Conservation (phyloP, 306 rosid species). For the Pachyrhizus erosus region DNA sequence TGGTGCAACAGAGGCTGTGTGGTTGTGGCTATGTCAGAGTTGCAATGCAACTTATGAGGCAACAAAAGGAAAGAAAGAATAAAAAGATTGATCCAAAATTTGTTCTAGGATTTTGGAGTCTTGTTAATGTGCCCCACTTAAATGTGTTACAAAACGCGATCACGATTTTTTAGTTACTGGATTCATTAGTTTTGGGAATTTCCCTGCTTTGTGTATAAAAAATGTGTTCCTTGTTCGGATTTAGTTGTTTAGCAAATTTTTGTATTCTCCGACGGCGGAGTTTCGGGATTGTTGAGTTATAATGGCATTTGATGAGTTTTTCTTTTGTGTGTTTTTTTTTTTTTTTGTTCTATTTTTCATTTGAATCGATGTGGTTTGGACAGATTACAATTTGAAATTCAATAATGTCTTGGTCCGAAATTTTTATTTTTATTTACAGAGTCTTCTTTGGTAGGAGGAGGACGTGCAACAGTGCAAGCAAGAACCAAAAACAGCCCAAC, state of each 20-base stretch:
- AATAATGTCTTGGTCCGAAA: not conserved
- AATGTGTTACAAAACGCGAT: constrained; percentile 33
- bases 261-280: constrained; percentile 37
- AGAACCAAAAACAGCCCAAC: not conserved
- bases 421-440: not conserved
- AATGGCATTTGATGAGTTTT: not conserved
- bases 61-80: not conserved
- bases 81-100: not conserved
- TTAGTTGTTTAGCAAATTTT: not conserved
- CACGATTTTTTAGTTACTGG: too few species aligned
- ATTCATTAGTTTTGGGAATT: too few species aligned
- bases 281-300: constrained; percentile 36
- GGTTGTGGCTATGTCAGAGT: not conserved
- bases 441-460: not conserved
- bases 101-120: constrained; percentile 46
- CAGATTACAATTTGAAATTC: not conserved
- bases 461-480: constrained; percentile 24
- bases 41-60: not conserved
- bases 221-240: constrained; percentile 10
- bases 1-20: not conserved
- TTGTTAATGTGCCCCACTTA: constrained; percentile 1
- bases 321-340: too few species aligned
- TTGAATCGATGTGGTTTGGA: not conserved
- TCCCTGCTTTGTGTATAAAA: not conserved
- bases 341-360: not conserved